phyloP scores from a whole-genome alignment of 2,329 filamentous ascomycete genomes.

The Ceratocystis variospora region DNA sequence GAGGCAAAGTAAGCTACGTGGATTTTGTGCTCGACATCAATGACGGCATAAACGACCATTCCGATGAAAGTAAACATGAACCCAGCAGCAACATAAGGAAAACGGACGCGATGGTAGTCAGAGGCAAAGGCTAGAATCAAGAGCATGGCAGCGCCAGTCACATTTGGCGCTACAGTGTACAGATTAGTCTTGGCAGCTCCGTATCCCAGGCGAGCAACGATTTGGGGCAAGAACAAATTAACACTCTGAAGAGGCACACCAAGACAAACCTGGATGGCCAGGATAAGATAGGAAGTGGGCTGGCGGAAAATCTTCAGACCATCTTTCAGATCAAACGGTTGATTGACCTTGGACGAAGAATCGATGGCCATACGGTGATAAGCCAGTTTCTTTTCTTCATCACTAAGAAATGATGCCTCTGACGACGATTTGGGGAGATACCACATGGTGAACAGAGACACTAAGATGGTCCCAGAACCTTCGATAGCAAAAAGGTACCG shows the following conservation, averaged over 20 bases:
- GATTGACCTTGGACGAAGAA: slow-evolving; percentile 47
- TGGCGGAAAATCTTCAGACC: slow-evolving; percentile 38
- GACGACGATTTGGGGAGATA: slow-evolving; percentile 53
- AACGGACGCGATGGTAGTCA: slow-evolving; percentile 51
- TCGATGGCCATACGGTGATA: slow-evolving; percentile 64
- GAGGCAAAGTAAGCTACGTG: slow-evolving; percentile 59
- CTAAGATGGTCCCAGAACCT: slow-evolving; percentile 43
- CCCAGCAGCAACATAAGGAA: slow-evolving; percentile 60
- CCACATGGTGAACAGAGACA: slow-evolving; percentile 51
- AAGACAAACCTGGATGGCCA: slow-evolving; percentile 44
- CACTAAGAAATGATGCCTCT: slow-evolving; percentile 50
- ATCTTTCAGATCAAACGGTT: slow-evolving; percentile 38
- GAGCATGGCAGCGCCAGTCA: slow-evolving; percentile 58
- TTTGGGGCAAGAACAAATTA: slow-evolving; percentile 41
- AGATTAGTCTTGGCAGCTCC: slow-evolving; percentile 52
- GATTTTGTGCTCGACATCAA: slow-evolving; percentile 48
- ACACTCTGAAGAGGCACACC: slow-evolving; percentile 45
- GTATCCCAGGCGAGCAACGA: slow-evolving; percentile 37
- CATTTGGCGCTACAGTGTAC: slow-evolving; percentile 69
- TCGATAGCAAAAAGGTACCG: slow-evolving; percentile 43
- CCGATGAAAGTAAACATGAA: slow-evolving; percentile 63
- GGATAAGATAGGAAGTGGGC: slow-evolving; percentile 36
- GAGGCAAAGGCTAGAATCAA: slow-evolving; percentile 58
- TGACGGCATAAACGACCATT: slow-evolving; percentile 64
- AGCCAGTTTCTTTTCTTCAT: slow-evolving; percentile 53